Conservation (phyloP, 129 eudicot genomes). For the Mikania micrantha region DNA sequence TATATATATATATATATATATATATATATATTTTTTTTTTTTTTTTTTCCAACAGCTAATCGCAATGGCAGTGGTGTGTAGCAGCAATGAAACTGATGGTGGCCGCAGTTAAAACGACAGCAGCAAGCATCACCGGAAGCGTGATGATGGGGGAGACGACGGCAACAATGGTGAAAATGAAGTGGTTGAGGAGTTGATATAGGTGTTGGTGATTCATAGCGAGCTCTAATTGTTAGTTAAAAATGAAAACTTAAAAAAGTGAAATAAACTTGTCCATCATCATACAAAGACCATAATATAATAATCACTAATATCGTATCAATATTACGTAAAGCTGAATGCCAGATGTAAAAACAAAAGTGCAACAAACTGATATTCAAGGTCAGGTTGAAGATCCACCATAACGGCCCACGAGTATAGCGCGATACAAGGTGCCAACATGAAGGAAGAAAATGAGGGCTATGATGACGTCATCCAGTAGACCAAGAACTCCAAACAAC, state of each 20-base stretch:
- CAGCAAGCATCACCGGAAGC: too few relatives aligned
- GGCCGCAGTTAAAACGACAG: too few relatives aligned
- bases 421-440: conserved; percentile 84
- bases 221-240: too few relatives aligned
- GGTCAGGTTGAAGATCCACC: conserved; percentile 57
- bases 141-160: too few relatives aligned
- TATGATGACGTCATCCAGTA: conserved; percentile 76
- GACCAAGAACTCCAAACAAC: conserved; percentile 73
- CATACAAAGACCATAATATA: neutral
- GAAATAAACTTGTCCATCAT: conserved; percentile 1
- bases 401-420: conserved; percentile 73
- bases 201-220: too few relatives aligned
- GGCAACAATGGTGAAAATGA: too few relatives aligned
- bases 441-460: conserved; percentile 79
- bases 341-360: neutral
- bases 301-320: neutral
- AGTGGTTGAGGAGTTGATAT: too few relatives aligned
- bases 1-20: too few relatives aligned
- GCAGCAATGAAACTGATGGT: too few relatives aligned
- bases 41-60: too few relatives aligned
- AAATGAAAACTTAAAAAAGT: neutral
- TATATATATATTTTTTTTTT: too few relatives aligned
- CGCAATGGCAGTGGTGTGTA: too few relatives aligned
- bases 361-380: neutral
- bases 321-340: neutral